Evolutionary conservation across 1,284 basidiomycete species (phyloP).

Genomic region (Tilletiopsis washingtonensis): DNA sequence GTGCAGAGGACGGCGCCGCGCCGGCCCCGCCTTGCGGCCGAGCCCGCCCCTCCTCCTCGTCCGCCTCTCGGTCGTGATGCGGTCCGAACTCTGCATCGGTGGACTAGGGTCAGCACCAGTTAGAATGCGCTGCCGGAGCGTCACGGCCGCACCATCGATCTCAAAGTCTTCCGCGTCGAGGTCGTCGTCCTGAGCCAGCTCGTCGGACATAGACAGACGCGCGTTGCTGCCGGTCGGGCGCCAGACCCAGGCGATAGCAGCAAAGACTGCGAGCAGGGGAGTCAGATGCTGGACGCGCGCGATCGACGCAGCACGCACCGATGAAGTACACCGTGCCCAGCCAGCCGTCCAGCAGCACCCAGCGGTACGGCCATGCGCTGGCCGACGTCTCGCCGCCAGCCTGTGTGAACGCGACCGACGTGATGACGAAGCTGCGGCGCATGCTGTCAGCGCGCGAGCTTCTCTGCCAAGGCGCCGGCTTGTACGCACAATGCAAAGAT

Average conservation of each 20-base stretch:
- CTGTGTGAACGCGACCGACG: conserved; percentile 81
- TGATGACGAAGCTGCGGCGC: conserved; percentile 66
- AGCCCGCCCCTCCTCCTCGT: conserved; percentile 8
- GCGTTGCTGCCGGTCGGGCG: conserved; percentile 84
- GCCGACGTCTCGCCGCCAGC: conserved; percentile 83
- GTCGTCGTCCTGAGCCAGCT: conserved; percentile 68
- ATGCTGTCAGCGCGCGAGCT: neutral
- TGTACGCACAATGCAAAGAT: conserved; percentile 52
- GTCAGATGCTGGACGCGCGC: conserved; percentile 55
- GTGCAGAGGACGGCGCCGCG: neutral
- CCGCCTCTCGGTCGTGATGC: conserved; percentile 1
- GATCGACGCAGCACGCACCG: conserved; percentile 8
- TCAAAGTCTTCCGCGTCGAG: conserved; percentile 65
- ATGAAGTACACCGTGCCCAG: conserved; percentile 58
- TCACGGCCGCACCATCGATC: conserved; percentile 31
- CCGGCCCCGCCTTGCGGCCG: neutral
- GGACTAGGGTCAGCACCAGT: neutral
- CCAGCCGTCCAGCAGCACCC: conserved; percentile 97
- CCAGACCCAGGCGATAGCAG: conserved; percentile 82
- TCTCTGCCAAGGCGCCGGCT: neutral
- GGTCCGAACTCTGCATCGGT: neutral
- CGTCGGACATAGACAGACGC: conserved; percentile 52
- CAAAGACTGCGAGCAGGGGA: too few species aligned
- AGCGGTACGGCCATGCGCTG: conserved; percentile 83
- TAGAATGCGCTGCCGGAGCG: neutral